Conservation (phyloP, 306 rosid genomes). For the Cucumis hystrix region DNA sequence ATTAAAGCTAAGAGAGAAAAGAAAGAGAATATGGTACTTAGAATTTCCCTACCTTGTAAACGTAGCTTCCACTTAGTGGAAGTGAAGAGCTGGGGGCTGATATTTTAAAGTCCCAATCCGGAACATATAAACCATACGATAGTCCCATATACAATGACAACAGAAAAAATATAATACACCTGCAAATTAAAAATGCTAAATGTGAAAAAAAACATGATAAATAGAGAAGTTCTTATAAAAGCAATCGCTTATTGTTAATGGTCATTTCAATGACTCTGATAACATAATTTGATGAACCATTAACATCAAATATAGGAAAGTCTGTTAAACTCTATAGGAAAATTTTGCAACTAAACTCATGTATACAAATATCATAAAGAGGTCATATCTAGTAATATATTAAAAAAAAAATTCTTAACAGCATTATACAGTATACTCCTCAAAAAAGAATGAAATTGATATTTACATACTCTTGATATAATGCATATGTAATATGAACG, state of each 20-base stretch:
- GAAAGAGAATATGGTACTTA: background rate
- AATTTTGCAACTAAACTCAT: background rate
- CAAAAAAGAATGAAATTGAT: background rate
- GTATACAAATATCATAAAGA: background rate
- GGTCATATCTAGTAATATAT: background rate
- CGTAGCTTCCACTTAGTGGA: conserved; percentile 20
- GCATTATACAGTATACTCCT: background rate
- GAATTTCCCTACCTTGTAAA: conserved; percentile 41
- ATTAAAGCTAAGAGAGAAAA: conserved; percentile 3
- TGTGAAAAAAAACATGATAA: background rate
- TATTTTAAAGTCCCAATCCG: conserved; percentile 72
- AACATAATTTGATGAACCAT: background rate
- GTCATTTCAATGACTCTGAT: background rate
- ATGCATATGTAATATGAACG: background rate
- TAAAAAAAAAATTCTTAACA: background rate
- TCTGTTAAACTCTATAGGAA: background rate
- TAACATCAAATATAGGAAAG: background rate
- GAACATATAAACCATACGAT: conserved; percentile 65
- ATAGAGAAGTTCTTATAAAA: background rate
- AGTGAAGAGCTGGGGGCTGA: conserved; percentile 26
- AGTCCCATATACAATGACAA: conserved; percentile 51
- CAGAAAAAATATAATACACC: conserved; percentile 44
- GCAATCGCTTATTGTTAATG: background rate
- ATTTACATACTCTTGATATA: background rate
- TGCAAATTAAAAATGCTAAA: conserved; percentile 12